Evolutionary conservation across 352 stramenopile genomes (phyloP).

Genomic region (Achlya hypogyna): DNA sequence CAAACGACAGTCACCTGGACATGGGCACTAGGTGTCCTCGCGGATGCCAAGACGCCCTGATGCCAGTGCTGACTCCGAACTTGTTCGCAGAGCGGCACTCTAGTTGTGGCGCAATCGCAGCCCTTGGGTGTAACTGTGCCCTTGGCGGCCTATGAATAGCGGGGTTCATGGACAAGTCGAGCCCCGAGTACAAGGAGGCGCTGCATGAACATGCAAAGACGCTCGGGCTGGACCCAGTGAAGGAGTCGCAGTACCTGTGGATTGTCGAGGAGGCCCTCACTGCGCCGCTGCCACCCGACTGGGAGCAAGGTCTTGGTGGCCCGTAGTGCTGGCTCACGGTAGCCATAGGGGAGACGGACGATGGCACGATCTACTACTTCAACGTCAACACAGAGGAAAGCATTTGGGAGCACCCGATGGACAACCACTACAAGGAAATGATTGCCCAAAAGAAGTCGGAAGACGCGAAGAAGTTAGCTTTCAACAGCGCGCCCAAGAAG

Average conservation of each 20-base stretch:
- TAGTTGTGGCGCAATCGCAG: too few relatives aligned
- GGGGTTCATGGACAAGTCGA: conserved; percentile 20
- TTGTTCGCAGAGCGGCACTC: too few relatives aligned
- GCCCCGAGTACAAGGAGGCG: conserved; percentile 49
- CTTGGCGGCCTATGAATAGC: neutral
- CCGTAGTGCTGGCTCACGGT: neutral
- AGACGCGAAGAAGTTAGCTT: conserved; percentile 20
- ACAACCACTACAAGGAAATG: conserved; percentile 44
- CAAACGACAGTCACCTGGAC: too few relatives aligned
- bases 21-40: too few relatives aligned
- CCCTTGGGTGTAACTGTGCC: too few relatives aligned
- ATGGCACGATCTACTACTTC: conserved; percentile 63
- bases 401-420: conserved; percentile 55
- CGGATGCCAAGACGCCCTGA: too few relatives aligned
- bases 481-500: conserved; percentile 10
- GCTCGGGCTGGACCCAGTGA: conserved; percentile 45
- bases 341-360: conserved; percentile 34
- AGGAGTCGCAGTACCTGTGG: conserved; percentile 34
- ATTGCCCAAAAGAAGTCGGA: conserved; percentile 36
- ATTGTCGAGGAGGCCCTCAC: conserved; percentile 48
- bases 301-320: conserved; percentile 42
- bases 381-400: conserved; percentile 46
- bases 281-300: conserved; percentile 38
- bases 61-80: too few relatives aligned
- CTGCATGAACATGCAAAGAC: conserved; percentile 47